These are phyloP conservation scores for Pythium rishiriense DNA, from an alignment of 352 stramenopile genomes.

Conservation along the genomic window DNA sequence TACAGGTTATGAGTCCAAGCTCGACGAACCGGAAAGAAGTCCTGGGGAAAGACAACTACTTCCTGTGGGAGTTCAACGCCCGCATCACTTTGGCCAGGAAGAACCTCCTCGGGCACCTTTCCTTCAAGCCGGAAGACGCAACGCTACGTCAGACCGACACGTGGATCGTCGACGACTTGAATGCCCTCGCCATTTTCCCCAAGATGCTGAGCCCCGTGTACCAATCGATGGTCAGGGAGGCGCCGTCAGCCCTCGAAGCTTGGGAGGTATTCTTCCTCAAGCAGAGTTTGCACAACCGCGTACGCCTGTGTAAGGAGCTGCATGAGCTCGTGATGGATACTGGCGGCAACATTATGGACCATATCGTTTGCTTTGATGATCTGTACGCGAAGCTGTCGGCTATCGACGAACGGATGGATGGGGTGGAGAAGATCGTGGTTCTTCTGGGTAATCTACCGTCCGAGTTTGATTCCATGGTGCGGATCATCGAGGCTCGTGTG, in stretches of 20 bases:
- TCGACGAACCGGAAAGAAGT: slow-evolving; percentile 9
- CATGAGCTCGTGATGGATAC: slow-evolving; percentile 8
- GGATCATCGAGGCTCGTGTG: neutral
- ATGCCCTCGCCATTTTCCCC: neutral
- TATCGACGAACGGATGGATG: neutral
- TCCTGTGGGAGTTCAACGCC: slow-evolving; percentile 17
- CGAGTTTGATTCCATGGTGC: slow-evolving; percentile 2
- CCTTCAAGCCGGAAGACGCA: slow-evolving; percentile 8
- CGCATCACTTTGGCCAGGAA: slow-evolving; percentile 11
- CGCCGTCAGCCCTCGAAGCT: neutral
- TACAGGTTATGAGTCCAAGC: slow-evolving; percentile 20
- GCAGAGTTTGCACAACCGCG: slow-evolving; percentile 12
- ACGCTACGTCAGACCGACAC: neutral
- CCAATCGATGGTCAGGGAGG: slow-evolving; percentile 6
- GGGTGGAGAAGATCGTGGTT: slow-evolving; percentile 2
- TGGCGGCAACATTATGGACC: slow-evolving; percentile 4
- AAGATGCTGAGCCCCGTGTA: slow-evolving; percentile 8
- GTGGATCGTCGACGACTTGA: slow-evolving; percentile 7
- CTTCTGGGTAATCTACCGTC: slow-evolving; percentile 2
- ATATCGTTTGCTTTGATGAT: slow-evolving; percentile 13
- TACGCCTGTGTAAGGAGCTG: slow-evolving; percentile 4
- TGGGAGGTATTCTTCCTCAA: slow-evolving; percentile 14
- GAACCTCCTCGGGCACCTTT: neutral
- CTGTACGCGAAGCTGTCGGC: neutral
- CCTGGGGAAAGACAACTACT: slow-evolving; percentile 12